Evolutionary conservation across 2,329 filamentous ascomycete genomes (phyloP).

Genomic region (Grosmannia serpens): DNA sequence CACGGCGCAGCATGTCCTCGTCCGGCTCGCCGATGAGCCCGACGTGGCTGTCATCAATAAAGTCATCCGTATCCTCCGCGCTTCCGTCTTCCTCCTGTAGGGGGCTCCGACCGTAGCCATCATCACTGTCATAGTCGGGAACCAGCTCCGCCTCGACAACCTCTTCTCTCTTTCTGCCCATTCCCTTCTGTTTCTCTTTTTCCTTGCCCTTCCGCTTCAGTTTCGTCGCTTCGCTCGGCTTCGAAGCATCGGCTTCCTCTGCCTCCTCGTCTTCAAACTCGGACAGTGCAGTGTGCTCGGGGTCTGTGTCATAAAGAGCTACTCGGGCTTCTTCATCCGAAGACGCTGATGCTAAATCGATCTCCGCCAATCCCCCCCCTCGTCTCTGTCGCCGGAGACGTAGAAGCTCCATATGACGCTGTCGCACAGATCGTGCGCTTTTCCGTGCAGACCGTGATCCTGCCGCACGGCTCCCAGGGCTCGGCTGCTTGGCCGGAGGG

Average conservation of each 20-base stretch:
- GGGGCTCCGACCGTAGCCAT: neutral
- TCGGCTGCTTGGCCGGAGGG: neutral
- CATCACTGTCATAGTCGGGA: constrained; percentile 4
- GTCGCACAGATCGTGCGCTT: constrained; percentile 12
- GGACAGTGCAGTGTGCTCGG: constrained; percentile 16
- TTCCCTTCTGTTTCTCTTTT: neutral
- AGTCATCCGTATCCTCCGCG: constrained; percentile 35
- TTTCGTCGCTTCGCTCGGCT: neutral
- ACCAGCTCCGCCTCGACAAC: neutral
- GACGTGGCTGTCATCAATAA: constrained; percentile 41
- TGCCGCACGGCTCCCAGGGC: neutral
- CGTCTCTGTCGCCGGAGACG: constrained; percentile 18
- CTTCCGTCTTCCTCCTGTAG: constrained; percentile 1
- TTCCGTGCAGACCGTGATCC: constrained; percentile 4
- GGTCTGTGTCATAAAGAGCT: constrained; percentile 20
- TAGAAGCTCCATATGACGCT: constrained; percentile 19
- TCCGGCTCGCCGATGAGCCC: constrained; percentile 10
- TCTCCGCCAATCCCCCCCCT: constrained; percentile 17
- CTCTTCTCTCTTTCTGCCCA: constrained; percentile 1
- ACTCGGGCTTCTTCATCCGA: constrained; percentile 9
- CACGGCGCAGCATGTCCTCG: constrained; percentile 20
- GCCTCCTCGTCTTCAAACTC: constrained; percentile 24
- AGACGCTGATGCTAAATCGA: constrained; percentile 6
- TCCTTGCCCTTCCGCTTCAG: neutral
- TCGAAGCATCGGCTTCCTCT: constrained; percentile 5